Evolutionary conservation across 352 stramenopile genomes (phyloP).

Genomic region (Pythium phragmiticola): DNA sequence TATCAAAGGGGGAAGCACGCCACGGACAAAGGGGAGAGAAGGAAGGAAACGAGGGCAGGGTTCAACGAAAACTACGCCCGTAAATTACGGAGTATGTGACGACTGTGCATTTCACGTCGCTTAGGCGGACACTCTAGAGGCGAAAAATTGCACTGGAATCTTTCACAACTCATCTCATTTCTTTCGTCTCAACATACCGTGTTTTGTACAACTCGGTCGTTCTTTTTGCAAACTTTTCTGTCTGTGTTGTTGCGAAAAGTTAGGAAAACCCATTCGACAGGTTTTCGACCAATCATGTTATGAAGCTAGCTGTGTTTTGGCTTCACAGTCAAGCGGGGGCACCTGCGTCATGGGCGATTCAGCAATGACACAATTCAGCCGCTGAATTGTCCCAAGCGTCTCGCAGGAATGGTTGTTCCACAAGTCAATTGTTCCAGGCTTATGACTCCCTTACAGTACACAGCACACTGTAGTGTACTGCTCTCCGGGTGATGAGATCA

Average conservation of each 20-base stretch:
- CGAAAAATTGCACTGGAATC: background rate
- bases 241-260: background rate
- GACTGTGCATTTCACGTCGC: background rate
- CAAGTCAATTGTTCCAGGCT: background rate
- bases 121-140: background rate
- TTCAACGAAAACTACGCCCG: constrained; percentile 4
- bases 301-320: background rate
- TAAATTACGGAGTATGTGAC: constrained; percentile 6
- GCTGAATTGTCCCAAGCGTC: background rate
- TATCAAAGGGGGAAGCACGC: constrained; percentile 17
- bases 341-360: background rate
- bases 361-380: too few species aligned
- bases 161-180: constrained; percentile 3
- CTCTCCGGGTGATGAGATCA: background rate
- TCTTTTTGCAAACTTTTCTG: background rate
- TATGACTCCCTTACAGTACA: background rate
- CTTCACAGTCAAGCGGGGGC: background rate
- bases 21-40: constrained; percentile 12
- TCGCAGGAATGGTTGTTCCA: background rate
- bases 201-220: background rate
- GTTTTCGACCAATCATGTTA: background rate
- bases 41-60: background rate
- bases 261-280: background rate
- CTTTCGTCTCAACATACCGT: background rate
- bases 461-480: background rate